Conservation (phyloP, 371 early-diverging fungal genomes). For the Rhizopus delemar region DNA sequence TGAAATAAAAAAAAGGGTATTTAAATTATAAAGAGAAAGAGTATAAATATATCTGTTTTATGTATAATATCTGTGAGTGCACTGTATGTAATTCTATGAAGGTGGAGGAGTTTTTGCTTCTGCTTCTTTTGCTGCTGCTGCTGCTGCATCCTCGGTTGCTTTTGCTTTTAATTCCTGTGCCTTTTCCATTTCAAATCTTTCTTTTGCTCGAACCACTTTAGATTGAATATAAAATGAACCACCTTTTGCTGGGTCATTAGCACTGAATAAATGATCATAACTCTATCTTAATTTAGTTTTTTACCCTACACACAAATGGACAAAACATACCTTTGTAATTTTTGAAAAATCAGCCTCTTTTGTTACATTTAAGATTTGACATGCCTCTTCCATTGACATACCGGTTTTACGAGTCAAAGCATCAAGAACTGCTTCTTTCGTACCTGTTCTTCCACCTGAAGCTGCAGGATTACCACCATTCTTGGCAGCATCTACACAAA, state of each 20-base stretch:
- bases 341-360: constrained; percentile 73
- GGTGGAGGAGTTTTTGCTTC: constrained; percentile 17
- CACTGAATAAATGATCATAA: constrained; percentile 87
- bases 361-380: constrained; percentile 88
- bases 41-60: too few species aligned
- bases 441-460: constrained; percentile 32
- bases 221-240: constrained; percentile 95
- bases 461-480: constrained; percentile 63
- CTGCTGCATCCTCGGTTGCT: constrained; percentile 30
- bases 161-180: constrained; percentile 56
- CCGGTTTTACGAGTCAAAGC: constrained; percentile 81
- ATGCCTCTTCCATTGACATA: constrained; percentile 90
- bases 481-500: constrained; percentile 59
- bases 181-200: constrained; percentile 88
- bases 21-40: too few species aligned
- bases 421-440: constrained; percentile 65
- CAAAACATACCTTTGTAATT: constrained; percentile 61
- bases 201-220: constrained; percentile 91
- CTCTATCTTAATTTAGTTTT: constrained; percentile 48
- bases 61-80: too few species aligned
- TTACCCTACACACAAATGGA: not conserved
- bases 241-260: constrained; percentile 84
- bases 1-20: too few species aligned
- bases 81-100: not conserved
- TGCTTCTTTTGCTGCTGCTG: constrained; percentile 29